Evolutionary conservation across 331 rosid genomes (phyloP).

Genomic region (Dryas integrifolia): DNA sequence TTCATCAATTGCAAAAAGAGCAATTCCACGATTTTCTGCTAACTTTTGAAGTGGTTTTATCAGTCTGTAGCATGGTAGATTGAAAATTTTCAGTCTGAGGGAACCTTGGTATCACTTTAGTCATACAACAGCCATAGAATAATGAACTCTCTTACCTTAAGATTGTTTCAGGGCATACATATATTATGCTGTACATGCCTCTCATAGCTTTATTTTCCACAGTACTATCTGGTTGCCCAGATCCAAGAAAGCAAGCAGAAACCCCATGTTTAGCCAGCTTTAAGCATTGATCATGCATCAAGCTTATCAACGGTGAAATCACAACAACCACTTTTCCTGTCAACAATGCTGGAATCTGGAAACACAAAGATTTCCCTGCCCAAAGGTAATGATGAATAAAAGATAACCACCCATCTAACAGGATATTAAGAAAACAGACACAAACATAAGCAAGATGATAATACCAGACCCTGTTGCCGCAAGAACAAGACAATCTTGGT

Average conservation of each 20-base stretch:
- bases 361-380: slow-evolving; percentile 88
- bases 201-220: slow-evolving; percentile 82
- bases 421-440: slow-evolving; percentile 6
- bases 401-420: slow-evolving; percentile 12
- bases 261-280: slow-evolving; percentile 67
- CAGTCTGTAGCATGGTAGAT: slow-evolving; percentile 48
- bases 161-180: slow-evolving; percentile 87
- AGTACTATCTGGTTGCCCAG: slow-evolving; percentile 85
- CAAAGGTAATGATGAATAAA: slow-evolving; percentile 24
- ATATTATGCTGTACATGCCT: slow-evolving; percentile 71
- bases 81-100: slow-evolving; percentile 10
- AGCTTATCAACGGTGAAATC: slow-evolving; percentile 86
- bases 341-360: slow-evolving; percentile 86
- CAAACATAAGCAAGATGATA: slow-evolving; percentile 11
- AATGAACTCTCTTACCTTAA: slow-evolving; percentile 44
- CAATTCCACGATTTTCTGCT: slow-evolving; percentile 76
- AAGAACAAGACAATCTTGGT: slow-evolving; percentile 73
- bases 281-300: slow-evolving; percentile 96
- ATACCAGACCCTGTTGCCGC: slow-evolving; percentile 96
- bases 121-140: background rate
- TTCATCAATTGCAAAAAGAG: slow-evolving; percentile 90
- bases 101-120: background rate
- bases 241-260: slow-evolving; percentile 90
- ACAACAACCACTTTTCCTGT: slow-evolving; percentile 93
- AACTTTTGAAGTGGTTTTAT: slow-evolving; percentile 70